Evolutionary conservation across 2,329 filamentous ascomycete species (phyloP).

Genomic region (Beauveria rudraprayagi): DNA sequence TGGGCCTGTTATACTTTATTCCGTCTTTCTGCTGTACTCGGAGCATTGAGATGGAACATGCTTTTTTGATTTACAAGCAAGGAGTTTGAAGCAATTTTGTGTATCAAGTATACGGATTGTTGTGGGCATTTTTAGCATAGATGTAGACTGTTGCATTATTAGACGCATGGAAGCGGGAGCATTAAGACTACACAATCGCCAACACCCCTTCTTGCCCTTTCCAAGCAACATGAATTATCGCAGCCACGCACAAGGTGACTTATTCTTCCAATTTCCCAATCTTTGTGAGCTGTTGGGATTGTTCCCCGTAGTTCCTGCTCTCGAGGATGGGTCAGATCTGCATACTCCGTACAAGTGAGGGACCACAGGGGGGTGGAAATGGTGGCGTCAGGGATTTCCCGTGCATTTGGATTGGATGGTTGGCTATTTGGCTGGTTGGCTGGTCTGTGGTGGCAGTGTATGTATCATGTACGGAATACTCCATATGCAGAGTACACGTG

Average conservation of each 20-base stretch:
- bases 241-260: no score
- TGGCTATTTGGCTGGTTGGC: not conserved
- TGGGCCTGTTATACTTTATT: not conserved
- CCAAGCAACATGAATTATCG: no score
- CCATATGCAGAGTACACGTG: not conserved
- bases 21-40: not conserved
- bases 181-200: not conserved
- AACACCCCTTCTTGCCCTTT: not conserved
- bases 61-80: not conserved
- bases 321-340: no score
- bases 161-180: not conserved
- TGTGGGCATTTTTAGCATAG: not conserved
- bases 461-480: not conserved
- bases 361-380: no score
- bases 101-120: not conserved
- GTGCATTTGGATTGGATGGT: not conserved
- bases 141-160: constrained; percentile 1
- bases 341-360: no score
- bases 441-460: not conserved
- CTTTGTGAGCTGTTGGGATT: no score
- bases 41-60: not conserved
- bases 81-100: not conserved
- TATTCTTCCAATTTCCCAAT: no score
- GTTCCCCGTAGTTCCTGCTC: no score
- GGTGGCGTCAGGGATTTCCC: not conserved